Conservation (phyloP, 2,329 filamentous ascomycete species). For the Trichoderma gracile region DNA sequence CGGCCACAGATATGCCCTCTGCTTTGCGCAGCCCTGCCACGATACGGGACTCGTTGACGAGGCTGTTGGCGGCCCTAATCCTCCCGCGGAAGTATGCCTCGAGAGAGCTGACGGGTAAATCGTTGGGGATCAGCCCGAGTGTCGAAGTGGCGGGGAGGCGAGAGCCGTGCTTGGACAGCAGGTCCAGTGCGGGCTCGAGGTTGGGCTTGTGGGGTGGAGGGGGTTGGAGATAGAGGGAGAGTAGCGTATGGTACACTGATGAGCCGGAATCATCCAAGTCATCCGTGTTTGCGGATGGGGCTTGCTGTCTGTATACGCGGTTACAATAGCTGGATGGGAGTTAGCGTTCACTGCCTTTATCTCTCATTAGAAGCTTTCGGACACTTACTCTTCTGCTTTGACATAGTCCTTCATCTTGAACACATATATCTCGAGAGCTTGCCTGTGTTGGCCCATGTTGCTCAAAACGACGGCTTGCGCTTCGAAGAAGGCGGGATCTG, state of each 20-base stretch:
- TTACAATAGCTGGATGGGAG: constrained; percentile 73
- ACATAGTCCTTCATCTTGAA: constrained; percentile 85
- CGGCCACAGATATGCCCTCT: constrained; percentile 75
- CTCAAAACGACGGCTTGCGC: constrained; percentile 86
- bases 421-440: constrained; percentile 95
- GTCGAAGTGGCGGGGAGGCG: constrained; percentile 86
- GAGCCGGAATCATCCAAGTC: constrained; percentile 55
- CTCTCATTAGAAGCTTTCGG: constrained; percentile 26
- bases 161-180: constrained; percentile 90
- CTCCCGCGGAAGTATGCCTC: constrained; percentile 90
- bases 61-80: constrained; percentile 80
- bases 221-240: constrained; percentile 86
- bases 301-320: constrained; percentile 68
- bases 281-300: constrained; percentile 42
- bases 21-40: constrained; percentile 75
- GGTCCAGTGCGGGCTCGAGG: constrained; percentile 75
- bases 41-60: constrained; percentile 78
- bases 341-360: background rate
- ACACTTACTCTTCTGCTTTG: constrained; percentile 88
- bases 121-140: constrained; percentile 78
- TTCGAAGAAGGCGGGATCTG: constrained; percentile 85
- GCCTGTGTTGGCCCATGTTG: constrained; percentile 93
- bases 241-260: constrained; percentile 88
- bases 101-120: constrained; percentile 74
- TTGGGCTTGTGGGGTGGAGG: constrained; percentile 70